A percentile compares a stretch with the other conserved stretches of the same genome.
These are phyloP conservation scores for Lotus japonicus DNA, from an alignment of 306 rosid genomes.

Conservation along the genomic window DNA sequence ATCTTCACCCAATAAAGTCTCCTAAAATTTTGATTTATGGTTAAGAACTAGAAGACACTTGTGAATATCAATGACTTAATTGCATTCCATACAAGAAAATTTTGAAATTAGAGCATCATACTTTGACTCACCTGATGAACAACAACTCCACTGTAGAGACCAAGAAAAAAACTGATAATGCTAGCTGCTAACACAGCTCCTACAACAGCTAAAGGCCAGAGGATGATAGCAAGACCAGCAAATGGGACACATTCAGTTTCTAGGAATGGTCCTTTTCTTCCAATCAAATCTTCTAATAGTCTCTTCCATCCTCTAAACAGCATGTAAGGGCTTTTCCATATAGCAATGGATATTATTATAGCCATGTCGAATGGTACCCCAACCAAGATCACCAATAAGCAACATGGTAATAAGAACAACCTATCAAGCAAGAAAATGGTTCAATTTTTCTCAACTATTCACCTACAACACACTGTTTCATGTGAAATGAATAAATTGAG, in stretches of 20 bases:
- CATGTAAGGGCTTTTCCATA: constrained; percentile 85
- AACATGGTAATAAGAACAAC: constrained; percentile 50
- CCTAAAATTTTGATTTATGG: background rate
- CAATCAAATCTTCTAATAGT: constrained; percentile 72
- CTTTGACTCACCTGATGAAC: constrained; percentile 58
- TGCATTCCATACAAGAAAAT: no score
- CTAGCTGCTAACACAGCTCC: constrained; percentile 46
- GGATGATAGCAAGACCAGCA: constrained; percentile 71
- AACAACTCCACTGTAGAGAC: constrained; percentile 59
- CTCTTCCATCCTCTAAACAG: constrained; percentile 82
- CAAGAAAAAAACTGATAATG: constrained; percentile 50
- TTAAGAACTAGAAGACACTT: background rate
- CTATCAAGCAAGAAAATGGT: constrained; percentile 24
- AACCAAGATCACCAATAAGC: constrained; percentile 51
- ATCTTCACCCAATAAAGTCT: background rate
- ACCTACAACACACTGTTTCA: background rate
- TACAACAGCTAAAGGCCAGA: constrained; percentile 83
- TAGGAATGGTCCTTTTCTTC: constrained; percentile 81
- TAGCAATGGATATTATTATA: constrained; percentile 49
- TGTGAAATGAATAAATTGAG: background rate
- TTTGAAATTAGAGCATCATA: background rate
- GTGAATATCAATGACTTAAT: background rate
- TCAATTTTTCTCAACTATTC: background rate
- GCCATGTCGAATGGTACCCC: constrained; percentile 48
- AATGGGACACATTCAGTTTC: constrained; percentile 81